Evolutionary conservation across 2,329 filamentous ascomycete genomes (phyloP), one percentile per base, ranked within the genome.

Genomic region (Paecilomyces dactylethromorphus): DNA sequence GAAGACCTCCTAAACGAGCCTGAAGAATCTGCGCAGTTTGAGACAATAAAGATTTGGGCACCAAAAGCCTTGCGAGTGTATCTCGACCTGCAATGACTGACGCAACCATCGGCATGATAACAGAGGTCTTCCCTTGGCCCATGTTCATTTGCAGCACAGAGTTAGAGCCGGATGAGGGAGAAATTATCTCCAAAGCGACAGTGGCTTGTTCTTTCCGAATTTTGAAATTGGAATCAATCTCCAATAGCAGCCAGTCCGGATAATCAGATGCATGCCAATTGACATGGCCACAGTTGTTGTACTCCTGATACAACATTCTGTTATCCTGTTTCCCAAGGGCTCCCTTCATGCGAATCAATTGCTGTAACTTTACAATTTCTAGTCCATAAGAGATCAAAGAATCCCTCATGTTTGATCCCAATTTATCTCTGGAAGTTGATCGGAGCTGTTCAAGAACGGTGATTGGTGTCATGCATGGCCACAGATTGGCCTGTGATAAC

Each of bases 101-200:
- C 0, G 84, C 82, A 0, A 88, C 82, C 59, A 89, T 86, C 0
- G 87, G 87, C 0, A 88, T 80, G 53, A 92, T 90, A 0, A 89
- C 83, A 0, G 87, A 88, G 0, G 85, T 86, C 65, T 90, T 90
- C 0, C 87, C 82, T 73, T 86, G 79, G 0, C 86, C 86, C 86
- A 89, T 89, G 60, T 87, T 85, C 71, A 89, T 80, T 61, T 89
- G 86, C 1, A 88, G 63, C 0, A 88, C 83, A 0, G 84, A 84
- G 60, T 87, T 88, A 0, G 71, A 62, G 0, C 74, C 72, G 0
- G 81, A 83, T 0, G 64, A 58, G 0, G 87, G 86, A 0, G 71
- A 71, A 1, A 87, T 84, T 18, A 84, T 90, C 0, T 84, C 82
- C 1, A 74, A 63, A 0, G 87, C 86, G 6, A 90, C 86, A 3